Evolutionary conservation across 768 basidiomycete genomes (phyloP).

Genomic region (Xanthoconium purpureum): DNA sequence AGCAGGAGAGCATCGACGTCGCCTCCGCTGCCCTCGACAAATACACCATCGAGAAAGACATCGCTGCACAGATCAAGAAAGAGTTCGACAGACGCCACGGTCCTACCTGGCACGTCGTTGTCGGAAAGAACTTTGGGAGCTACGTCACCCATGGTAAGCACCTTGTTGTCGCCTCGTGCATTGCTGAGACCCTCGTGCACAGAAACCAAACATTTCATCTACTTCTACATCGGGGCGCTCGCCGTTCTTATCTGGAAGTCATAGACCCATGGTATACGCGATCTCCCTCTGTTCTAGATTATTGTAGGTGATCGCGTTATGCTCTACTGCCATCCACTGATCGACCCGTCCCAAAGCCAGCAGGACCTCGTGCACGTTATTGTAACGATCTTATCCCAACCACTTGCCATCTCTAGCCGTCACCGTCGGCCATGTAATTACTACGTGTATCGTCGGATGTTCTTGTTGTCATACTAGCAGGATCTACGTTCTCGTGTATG

Average conservation of each 20-base stretch:
- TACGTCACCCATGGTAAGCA: constrained; percentile 87
- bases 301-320: constrained; percentile 16
- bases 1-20: constrained; percentile 90
- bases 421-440: constrained; percentile 25
- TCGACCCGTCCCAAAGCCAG: constrained; percentile 4
- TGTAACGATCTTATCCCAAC: constrained; percentile 24
- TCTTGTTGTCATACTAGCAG: constrained; percentile 5
- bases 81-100: constrained; percentile 93
- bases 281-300: constrained; percentile 20
- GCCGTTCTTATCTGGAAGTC: constrained; percentile 96
- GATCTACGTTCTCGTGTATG: not conserved
- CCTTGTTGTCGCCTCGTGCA: not conserved
- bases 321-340: not conserved
- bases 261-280: constrained; percentile 15
- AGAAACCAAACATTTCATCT: constrained; percentile 99
- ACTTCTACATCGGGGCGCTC: constrained; percentile 92
- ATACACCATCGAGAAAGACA: constrained; percentile 95
- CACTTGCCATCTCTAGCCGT: constrained; percentile 15
- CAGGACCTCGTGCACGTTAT: constrained; percentile 19
- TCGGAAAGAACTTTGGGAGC: constrained; percentile 98
- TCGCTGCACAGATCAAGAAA: constrained; percentile 97
- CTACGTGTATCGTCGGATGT: constrained; percentile 20
- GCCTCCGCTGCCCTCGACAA: constrained; percentile 83
- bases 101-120: constrained; percentile 97
- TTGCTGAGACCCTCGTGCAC: constrained; percentile 15